Conservation (phyloP, 116 monocot genomes). For the Trichopus zeylanicus region DNA sequence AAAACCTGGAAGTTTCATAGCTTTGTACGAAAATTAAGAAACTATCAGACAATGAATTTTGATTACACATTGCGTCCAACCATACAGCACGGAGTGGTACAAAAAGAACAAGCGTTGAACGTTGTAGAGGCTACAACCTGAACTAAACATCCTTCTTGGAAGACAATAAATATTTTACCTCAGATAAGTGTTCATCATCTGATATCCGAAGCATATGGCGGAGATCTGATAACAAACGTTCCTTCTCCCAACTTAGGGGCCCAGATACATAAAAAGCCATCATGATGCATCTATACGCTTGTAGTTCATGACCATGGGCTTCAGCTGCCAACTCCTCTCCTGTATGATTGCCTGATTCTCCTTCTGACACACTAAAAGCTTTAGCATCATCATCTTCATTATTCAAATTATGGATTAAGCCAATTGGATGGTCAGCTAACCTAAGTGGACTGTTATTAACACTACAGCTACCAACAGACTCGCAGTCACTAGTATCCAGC, state of each 20-base stretch:
- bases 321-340: slow-evolving; percentile 42
- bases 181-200: slow-evolving; percentile 58
- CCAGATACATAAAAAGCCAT: slow-evolving; percentile 70
- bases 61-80: too few species aligned
- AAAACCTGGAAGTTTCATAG: too few species aligned
- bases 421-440: background rate
- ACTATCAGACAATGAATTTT: too few species aligned
- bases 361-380: slow-evolving; percentile 18
- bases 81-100: background rate
- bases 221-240: slow-evolving; percentile 61
- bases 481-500: too few species aligned
- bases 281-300: slow-evolving; percentile 34
- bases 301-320: too few species aligned
- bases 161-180: slow-evolving; percentile 32
- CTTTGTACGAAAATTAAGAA: too few species aligned
- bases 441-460: too few species aligned
- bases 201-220: slow-evolving; percentile 64
- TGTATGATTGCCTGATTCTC: slow-evolving; percentile 8
- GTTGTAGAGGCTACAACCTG: background rate
- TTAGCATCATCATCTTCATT: too few species aligned
- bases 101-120: background rate
- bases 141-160: background rate
- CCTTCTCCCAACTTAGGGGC: too few species aligned
- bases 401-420: too few species aligned
- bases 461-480: too few species aligned